These are phyloP conservation scores for Ceratocystis destructans DNA, from an alignment of 2,329 filamentous ascomycete species.

Conservation along the genomic window DNA sequence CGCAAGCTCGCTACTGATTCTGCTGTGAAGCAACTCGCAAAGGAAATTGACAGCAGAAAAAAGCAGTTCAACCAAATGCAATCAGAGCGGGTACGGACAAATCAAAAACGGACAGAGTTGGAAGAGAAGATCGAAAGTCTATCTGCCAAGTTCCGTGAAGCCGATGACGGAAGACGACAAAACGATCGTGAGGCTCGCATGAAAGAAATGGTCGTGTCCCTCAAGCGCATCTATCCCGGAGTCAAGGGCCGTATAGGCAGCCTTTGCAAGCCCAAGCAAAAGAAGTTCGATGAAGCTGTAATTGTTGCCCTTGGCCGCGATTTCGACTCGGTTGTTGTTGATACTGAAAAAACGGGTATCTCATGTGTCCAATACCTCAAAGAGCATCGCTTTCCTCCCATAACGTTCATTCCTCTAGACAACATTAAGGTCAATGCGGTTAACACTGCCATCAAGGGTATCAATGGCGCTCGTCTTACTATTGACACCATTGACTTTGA, in stretches of 20 bases:
- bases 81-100: conserved; percentile 68
- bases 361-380: conserved; percentile 93
- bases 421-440: conserved; percentile 91
- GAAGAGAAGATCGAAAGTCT: conserved; percentile 84
- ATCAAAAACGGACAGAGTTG: conserved; percentile 71
- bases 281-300: conserved; percentile 88
- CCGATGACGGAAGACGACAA: conserved; percentile 72
- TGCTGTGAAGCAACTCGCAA: conserved; percentile 51
- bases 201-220: conserved; percentile 68
- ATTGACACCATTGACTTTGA: conserved; percentile 97
- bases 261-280: conserved; percentile 90
- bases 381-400: conserved; percentile 71
- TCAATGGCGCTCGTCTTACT: conserved; percentile 71
- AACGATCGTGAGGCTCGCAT: conserved; percentile 66
- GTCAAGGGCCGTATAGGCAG: conserved; percentile 84
- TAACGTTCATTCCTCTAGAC: conserved; percentile 91
- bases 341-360: conserved; percentile 84
- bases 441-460: conserved; percentile 80
- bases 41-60: conserved; percentile 76
- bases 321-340: conserved; percentile 88
- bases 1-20: conserved; percentile 50
- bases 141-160: conserved; percentile 66
- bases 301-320: conserved; percentile 83
- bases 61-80: conserved; percentile 77
- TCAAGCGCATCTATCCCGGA: conserved; percentile 84